These are phyloP conservation scores for Aspergillus fumigatus DNA, from an alignment of 2,329 filamentous ascomycete species.

Conservation along the genomic window DNA sequence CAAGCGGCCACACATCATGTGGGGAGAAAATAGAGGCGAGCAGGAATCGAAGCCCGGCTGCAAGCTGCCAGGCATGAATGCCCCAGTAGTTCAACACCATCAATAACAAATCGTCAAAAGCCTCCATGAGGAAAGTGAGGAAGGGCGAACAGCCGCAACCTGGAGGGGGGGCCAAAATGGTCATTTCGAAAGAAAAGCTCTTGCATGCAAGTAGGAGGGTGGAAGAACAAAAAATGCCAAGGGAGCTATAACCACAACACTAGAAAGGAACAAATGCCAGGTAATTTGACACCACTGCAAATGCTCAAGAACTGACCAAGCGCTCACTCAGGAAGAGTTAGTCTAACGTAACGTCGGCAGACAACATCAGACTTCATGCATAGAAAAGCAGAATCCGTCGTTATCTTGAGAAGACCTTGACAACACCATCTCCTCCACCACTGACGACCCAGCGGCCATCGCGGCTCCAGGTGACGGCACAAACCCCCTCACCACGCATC, in stretches of 20 bases:
- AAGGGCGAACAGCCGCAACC: not conserved
- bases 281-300: conserved; percentile 32
- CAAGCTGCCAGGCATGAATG: not conserved
- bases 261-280: conserved; percentile 31
- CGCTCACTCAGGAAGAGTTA: conserved; percentile 30
- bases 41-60: not conserved
- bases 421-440: conserved; percentile 88
- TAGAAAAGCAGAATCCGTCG: conserved; percentile 20
- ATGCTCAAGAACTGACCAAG: conserved; percentile 34
- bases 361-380: conserved; percentile 27
- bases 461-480: conserved; percentile 89
- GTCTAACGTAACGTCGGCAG: conserved; percentile 18
- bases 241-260: conserved; percentile 24
- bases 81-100: not conserved
- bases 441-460: conserved; percentile 94
- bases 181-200: conserved; percentile 6
- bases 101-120: not conserved
- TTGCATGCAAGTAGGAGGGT: conserved; percentile 15
- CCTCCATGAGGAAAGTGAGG: not conserved
- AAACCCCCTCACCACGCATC: conserved; percentile 95
- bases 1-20: not conserved
- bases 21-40: not conserved
- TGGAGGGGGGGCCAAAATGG: not conserved
- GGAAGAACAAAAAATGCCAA: conserved; percentile 12
- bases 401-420: conserved; percentile 71